These are phyloP conservation scores for Pseudodiploospora longispora DNA, from an alignment of 2,329 filamentous ascomycete species.

Conservation along the genomic window DNA sequence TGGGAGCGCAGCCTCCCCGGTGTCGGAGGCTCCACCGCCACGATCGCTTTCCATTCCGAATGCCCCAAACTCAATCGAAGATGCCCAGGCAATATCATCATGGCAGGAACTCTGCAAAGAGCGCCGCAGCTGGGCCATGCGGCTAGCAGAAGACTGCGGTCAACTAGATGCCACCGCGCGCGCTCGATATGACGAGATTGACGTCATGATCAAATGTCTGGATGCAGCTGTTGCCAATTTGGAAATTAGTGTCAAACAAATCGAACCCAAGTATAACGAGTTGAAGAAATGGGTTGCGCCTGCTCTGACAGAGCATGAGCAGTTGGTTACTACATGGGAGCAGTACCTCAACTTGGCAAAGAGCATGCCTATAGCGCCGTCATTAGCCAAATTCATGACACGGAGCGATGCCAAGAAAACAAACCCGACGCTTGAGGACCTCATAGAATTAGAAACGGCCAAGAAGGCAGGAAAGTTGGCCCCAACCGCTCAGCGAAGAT, in stretches of 20 bases:
- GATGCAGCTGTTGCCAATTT: conserved; percentile 82
- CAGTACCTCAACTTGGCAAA: conserved; percentile 57
- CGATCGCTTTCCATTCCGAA: conserved; percentile 50
- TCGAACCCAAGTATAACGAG: conserved; percentile 65
- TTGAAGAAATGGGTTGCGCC: conserved; percentile 63
- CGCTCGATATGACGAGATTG: conserved; percentile 63
- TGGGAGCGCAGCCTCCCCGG: conserved; percentile 32
- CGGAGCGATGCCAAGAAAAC: conserved; percentile 33
- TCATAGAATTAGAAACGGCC: conserved; percentile 67
- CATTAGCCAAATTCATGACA: conserved; percentile 61
- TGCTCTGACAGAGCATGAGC: conserved; percentile 59
- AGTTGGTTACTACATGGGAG: conserved; percentile 59
- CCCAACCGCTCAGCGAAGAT: conserved; percentile 48
- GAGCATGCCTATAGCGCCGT: conserved; percentile 54
- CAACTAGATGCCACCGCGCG: conserved; percentile 54
- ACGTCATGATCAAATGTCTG: conserved; percentile 69
- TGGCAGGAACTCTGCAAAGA: conserved; percentile 84
- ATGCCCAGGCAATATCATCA: conserved; percentile 72
- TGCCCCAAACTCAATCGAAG: conserved; percentile 75
- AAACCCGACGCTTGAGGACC: conserved; percentile 59
- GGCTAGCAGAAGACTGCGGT: conserved; percentile 60
- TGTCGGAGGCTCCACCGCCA: conserved; percentile 43
- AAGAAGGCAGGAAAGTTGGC: conserved; percentile 63
- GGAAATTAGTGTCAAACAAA: conserved; percentile 61
- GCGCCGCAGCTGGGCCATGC: conserved; percentile 70